Conservation (phyloP, 1,284 basidiomycete species). For the Apiotrichum domesticum region DNA sequence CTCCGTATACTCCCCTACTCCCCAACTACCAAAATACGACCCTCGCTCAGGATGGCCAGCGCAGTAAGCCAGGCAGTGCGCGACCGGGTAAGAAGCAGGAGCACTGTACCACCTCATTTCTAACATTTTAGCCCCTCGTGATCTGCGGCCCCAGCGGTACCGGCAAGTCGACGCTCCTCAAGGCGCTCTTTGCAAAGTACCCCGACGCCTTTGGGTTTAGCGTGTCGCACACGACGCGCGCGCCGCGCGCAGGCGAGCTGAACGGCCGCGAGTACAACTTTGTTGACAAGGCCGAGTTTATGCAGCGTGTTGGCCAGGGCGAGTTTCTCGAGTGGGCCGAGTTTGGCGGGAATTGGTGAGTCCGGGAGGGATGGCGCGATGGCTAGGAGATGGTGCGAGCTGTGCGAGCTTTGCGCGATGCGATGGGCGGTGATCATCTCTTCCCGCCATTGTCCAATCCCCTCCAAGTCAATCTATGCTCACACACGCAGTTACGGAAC, state of each 20-base stretch:
- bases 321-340: slow-evolving; percentile 60
- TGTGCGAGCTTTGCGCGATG: no score
- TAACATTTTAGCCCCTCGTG: slow-evolving; percentile 55
- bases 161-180: slow-evolving; percentile 88
- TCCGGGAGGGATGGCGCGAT: slow-evolving; percentile 1
- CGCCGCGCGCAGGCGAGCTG: slow-evolving; percentile 73
- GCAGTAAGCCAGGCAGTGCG: background rate
- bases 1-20: background rate
- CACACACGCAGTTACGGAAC: slow-evolving; percentile 62
- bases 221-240: slow-evolving; percentile 91
- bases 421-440: no score
- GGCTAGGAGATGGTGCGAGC: no score
- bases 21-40: background rate
- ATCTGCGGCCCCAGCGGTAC: slow-evolving; percentile 83
- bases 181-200: slow-evolving; percentile 71
- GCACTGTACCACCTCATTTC: background rate
- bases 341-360: slow-evolving; percentile 81
- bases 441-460: no score
- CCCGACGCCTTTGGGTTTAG: slow-evolving; percentile 88
- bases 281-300: slow-evolving; percentile 52
- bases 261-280: slow-evolving; percentile 64
- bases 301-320: slow-evolving; percentile 49
- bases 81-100: background rate
- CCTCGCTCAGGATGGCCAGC: background rate
- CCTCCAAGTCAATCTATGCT: no score